Conservation (phyloP, 2,329 filamentous ascomycete species). For the Aphanocladium album region DNA sequence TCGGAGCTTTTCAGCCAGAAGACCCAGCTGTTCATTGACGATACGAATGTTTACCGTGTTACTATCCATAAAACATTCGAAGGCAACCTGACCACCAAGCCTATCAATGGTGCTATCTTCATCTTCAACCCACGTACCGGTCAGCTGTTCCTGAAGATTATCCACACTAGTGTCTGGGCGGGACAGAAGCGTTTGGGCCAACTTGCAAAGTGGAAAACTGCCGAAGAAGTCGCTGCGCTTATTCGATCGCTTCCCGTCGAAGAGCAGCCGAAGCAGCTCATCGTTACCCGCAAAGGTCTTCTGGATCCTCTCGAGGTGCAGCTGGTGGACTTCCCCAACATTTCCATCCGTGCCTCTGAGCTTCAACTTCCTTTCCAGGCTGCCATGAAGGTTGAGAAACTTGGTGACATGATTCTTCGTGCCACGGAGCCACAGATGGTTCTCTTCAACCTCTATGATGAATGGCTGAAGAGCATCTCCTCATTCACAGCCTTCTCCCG, state of each 20-base stretch:
- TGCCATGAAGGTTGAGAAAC: slow-evolving; percentile 99
- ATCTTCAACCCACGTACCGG: slow-evolving; percentile 99
- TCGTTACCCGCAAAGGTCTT: slow-evolving; percentile 95
- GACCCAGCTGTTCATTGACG: slow-evolving; percentile 97
- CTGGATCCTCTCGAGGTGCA: slow-evolving; percentile 96
- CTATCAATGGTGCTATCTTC: slow-evolving; percentile 99
- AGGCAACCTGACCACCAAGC: slow-evolving; percentile 97
- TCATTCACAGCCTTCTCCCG: slow-evolving; percentile 98
- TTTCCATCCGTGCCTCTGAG: slow-evolving; percentile 95
- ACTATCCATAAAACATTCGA: slow-evolving; percentile 99
- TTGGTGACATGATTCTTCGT: slow-evolving; percentile 97
- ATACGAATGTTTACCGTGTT: slow-evolving; percentile 98
- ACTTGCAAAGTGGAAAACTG: slow-evolving; percentile 98
- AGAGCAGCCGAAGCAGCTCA: slow-evolving; percentile 97
- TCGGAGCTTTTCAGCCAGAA: slow-evolving; percentile 99
- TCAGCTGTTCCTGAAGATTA: slow-evolving; percentile 97
- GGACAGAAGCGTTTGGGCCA: slow-evolving; percentile 98
- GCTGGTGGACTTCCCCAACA: slow-evolving; percentile 96
- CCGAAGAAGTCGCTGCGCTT: slow-evolving; percentile 96
- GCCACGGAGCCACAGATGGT: slow-evolving; percentile 99
- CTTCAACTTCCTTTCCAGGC: slow-evolving; percentile 97
- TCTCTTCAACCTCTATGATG: slow-evolving; percentile 96
- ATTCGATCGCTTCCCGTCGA: slow-evolving; percentile 94
- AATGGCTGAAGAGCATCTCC: slow-evolving; percentile 97
- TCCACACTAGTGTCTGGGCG: slow-evolving; percentile 98